Evolutionary conservation across 805 yeast genomes (phyloP).

Genomic region (Candida sakaeoensis): DNA sequence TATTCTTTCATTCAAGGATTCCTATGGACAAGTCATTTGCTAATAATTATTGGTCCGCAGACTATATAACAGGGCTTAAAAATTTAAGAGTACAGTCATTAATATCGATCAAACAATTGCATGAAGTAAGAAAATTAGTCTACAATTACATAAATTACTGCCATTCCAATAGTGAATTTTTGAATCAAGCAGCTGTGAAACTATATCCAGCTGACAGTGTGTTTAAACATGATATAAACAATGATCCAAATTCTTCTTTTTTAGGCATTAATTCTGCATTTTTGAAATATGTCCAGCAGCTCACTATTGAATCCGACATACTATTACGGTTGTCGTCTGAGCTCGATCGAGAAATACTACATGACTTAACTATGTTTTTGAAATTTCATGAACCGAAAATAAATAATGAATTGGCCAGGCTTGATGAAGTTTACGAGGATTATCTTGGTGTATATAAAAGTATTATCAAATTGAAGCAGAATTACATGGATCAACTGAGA

Average conservation of each 20-base stretch:
- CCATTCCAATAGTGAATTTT: slow-evolving; percentile 31
- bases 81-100: slow-evolving; percentile 25
- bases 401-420: slow-evolving; percentile 17
- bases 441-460: slow-evolving; percentile 21
- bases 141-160: slow-evolving; percentile 33
- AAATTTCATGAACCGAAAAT: slow-evolving; percentile 35
- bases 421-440: slow-evolving; percentile 21
- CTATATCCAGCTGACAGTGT: slow-evolving; percentile 21
- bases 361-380: slow-evolving; percentile 30
- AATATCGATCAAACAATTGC: slow-evolving; percentile 35
- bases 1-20: background rate
- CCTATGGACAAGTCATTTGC: slow-evolving; percentile 19
- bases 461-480: slow-evolving; percentile 26
- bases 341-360: slow-evolving; percentile 33
- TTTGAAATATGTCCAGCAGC: slow-evolving; percentile 15
- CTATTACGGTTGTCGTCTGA: slow-evolving; percentile 25
- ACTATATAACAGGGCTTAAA: slow-evolving; percentile 35
- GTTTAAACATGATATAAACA: slow-evolving; percentile 8
- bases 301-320: slow-evolving; percentile 21
- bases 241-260: background rate
- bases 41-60: slow-evolving; percentile 41
- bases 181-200: slow-evolving; percentile 24
- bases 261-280: slow-evolving; percentile 4
- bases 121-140: slow-evolving; percentile 36
- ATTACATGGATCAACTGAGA: slow-evolving; percentile 27